phyloP scores from a whole-genome alignment of 805 yeast species.

The Saturnispora quitensis region DNA sequence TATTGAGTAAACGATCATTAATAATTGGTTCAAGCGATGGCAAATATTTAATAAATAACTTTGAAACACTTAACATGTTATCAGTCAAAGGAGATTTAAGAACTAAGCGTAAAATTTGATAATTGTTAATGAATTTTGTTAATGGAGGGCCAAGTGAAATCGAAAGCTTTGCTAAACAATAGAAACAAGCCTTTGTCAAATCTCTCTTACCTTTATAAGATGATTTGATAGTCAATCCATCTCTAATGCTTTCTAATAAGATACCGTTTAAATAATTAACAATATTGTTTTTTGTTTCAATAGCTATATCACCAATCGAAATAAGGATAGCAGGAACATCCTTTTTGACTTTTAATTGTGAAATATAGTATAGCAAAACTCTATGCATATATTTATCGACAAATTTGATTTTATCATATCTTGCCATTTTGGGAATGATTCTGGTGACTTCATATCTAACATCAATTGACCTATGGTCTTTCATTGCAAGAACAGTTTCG shows the following conservation, averaged over 20 bases:
- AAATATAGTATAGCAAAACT: constrained; percentile 65
- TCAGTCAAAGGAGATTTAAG: constrained; percentile 77
- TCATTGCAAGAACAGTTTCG: constrained; percentile 62
- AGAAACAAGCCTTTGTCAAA: constrained; percentile 77
- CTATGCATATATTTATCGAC: constrained; percentile 74
- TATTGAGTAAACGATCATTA: constrained; percentile 59
- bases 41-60: constrained; percentile 56
- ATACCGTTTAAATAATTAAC: constrained; percentile 85
- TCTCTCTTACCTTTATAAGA: constrained; percentile 56
- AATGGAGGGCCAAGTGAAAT: constrained; percentile 88
- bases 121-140: constrained; percentile 79
- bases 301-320: constrained; percentile 78
- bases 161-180: constrained; percentile 80
- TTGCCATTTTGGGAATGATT: constrained; percentile 75
- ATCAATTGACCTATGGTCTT: constrained; percentile 66
- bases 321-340: constrained; percentile 71
- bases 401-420: constrained; percentile 65
- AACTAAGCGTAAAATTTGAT: constrained; percentile 62
- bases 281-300: constrained; percentile 72
- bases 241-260: constrained; percentile 73
- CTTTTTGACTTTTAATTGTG: constrained; percentile 60
- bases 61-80: constrained; percentile 68
- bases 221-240: constrained; percentile 53
- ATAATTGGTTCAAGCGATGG: constrained; percentile 74
- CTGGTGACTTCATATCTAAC: constrained; percentile 80